These are phyloP conservation scores for Leccinum disarticulatum DNA, from an alignment of 768 basidiomycete genomes.

Conservation along the genomic window DNA sequence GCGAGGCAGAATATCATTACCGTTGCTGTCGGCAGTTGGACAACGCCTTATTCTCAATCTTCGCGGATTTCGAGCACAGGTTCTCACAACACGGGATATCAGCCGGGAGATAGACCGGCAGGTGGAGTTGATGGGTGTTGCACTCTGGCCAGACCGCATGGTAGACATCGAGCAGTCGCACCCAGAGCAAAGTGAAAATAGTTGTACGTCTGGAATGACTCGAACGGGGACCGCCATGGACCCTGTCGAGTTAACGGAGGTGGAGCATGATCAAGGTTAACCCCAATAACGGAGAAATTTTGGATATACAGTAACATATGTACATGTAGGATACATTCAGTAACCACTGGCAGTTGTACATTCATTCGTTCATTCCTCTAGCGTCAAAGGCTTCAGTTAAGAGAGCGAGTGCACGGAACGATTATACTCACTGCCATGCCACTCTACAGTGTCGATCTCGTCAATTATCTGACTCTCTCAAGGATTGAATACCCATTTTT, in stretches of 20 bases:
- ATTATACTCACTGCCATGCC: too few species aligned
- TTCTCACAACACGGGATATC: slow-evolving; percentile 5
- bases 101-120: slow-evolving; percentile 7
- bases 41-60: slow-evolving; percentile 22
- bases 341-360: too few species aligned
- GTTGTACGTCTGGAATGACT: not conserved
- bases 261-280: not conserved
- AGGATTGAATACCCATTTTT: too few species aligned
- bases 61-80: slow-evolving; percentile 4
- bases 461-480: too few species aligned
- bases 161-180: not conserved
- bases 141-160: not conserved
- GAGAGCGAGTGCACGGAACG: too few species aligned
- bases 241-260: not conserved
- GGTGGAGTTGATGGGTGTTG: not conserved
- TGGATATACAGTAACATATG: too few species aligned
- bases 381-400: too few species aligned
- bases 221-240: not conserved
- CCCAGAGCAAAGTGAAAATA: not conserved
- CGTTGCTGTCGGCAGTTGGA: slow-evolving; percentile 13
- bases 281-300: not conserved
- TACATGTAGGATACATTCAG: too few species aligned
- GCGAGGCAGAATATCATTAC: slow-evolving; percentile 11
- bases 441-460: too few species aligned
- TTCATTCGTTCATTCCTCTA: too few species aligned